Conservation (phyloP, 441 rosid genomes). For the Bruguiera hainesii region DNA sequence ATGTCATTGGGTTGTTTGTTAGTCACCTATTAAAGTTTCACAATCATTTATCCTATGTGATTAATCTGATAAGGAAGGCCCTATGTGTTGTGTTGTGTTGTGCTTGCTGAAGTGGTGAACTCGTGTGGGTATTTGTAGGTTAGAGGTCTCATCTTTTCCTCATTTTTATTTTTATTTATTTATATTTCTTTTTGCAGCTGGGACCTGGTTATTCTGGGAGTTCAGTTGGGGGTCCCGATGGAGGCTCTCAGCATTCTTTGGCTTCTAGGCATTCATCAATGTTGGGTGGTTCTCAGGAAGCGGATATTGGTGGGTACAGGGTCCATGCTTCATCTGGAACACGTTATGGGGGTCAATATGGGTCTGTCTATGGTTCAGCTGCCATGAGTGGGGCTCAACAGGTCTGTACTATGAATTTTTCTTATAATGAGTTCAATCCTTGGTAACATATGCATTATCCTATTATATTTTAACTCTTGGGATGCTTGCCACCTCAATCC, state of each 20-base stretch:
- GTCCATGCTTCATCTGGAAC: conserved; percentile 49
- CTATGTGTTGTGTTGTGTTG: neutral
- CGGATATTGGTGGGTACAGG: conserved; percentile 64
- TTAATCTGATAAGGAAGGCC: neutral
- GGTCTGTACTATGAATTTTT: conserved; percentile 25
- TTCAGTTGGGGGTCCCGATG: conserved; percentile 64
- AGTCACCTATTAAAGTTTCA: no score
- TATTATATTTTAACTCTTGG: neutral
- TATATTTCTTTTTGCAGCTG: conserved; percentile 35
- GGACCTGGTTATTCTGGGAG: conserved; percentile 63
- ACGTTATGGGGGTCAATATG: conserved; percentile 73
- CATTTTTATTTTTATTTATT: no score
- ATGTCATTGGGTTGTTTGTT: neutral
- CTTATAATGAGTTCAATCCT: no score
- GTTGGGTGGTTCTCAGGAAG: conserved; percentile 56
- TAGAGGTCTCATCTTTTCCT: neutral
- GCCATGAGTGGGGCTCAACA: conserved; percentile 56
- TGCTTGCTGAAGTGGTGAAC: neutral
- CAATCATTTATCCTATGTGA: no score
- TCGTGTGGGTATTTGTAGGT: neutral
- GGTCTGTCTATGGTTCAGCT: conserved; percentile 57
- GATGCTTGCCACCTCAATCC: neutral
- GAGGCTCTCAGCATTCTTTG: conserved; percentile 59
- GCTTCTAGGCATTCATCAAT: conserved; percentile 62
- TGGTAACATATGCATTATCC: no score